A percentile compares a stretch with the other conserved stretches of the same genome.
Conservation (phyloP, 192 early-diverging fungal species). For the Linnemannia exigua region DNA sequence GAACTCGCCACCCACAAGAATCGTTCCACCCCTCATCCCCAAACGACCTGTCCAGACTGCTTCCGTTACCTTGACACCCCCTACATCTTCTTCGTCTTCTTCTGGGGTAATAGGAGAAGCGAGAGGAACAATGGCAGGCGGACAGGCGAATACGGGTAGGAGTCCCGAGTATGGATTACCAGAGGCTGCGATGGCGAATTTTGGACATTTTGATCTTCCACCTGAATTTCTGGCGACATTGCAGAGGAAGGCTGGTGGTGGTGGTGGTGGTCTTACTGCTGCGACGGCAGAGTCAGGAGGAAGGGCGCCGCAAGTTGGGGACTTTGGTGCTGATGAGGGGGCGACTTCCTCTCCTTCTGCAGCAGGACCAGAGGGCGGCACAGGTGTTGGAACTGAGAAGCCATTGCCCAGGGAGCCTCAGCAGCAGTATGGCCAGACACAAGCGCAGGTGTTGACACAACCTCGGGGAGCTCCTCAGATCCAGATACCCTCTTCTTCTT, state of each 20-base stretch:
- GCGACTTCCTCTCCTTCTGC: too few species aligned
- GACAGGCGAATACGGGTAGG: background rate
- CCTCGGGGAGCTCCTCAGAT: background rate
- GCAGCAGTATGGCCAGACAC: background rate
- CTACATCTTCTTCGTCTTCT: background rate
- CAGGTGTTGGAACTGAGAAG: background rate
- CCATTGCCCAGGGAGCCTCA: background rate
- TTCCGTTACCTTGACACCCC: background rate
- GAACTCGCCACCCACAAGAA: background rate
- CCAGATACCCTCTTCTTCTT: background rate
- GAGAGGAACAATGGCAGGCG: background rate
- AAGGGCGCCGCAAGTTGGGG: background rate
- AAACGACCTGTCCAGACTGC: background rate
- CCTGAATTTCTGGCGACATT: background rate
- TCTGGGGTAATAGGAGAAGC: too few species aligned
- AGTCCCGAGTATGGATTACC: background rate
- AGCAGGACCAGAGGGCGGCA: too few species aligned
- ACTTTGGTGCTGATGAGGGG: background rate
- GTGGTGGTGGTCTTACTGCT: background rate
- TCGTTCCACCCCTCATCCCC: background rate
- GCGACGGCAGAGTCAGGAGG: background rate
- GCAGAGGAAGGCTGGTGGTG: too few species aligned
- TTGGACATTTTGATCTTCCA: background rate
- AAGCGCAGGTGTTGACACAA: background rate
- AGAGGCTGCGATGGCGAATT: background rate